These are phyloP conservation scores for Termitomyces bulborhizus DNA, from an alignment of 768 basidiomycete species.

Conservation along the genomic window DNA sequence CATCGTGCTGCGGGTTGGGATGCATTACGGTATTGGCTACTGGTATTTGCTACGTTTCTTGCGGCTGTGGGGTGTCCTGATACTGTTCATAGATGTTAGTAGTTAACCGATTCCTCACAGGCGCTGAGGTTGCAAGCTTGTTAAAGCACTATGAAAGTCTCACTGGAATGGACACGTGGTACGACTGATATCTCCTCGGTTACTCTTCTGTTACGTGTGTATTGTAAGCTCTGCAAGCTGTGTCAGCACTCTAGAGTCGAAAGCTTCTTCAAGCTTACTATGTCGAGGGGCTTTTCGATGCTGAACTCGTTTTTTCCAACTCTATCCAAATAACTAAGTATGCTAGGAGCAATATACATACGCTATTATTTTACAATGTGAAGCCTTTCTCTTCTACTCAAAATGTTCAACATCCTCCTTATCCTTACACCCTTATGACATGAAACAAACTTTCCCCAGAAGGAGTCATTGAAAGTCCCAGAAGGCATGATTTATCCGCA, in stretches of 20 bases:
- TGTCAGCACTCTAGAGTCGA: background rate
- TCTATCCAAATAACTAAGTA: too few relatives aligned
- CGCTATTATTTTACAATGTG: too few relatives aligned
- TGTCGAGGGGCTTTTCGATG: too few relatives aligned
- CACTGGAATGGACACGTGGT: slow-evolving; percentile 42
- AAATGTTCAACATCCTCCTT: too few relatives aligned
- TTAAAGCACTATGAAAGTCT: slow-evolving; percentile 50
- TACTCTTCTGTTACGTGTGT: background rate
- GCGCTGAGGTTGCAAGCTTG: slow-evolving; percentile 41
- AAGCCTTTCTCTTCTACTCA: too few relatives aligned
- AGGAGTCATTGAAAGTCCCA: too few relatives aligned
- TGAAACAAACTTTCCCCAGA: too few relatives aligned
- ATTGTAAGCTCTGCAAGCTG: background rate
- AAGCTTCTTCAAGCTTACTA: background rate
- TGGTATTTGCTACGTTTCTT: slow-evolving; percentile 29
- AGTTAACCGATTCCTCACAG: slow-evolving; percentile 47
- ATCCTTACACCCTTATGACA: too few relatives aligned
- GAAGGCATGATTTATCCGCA: too few relatives aligned
- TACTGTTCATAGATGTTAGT: slow-evolving; percentile 39
- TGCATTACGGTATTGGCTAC: slow-evolving; percentile 54
- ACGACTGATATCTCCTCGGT: slow-evolving; percentile 14
- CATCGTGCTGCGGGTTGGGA: slow-evolving; percentile 64
- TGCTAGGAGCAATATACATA: too few relatives aligned
- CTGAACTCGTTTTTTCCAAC: too few relatives aligned
- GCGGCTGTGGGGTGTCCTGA: background rate